Base-by-base conservation (phyloP, 768 basidiomycete genomes). In the Candolleomyces efflorescens region DNA sequence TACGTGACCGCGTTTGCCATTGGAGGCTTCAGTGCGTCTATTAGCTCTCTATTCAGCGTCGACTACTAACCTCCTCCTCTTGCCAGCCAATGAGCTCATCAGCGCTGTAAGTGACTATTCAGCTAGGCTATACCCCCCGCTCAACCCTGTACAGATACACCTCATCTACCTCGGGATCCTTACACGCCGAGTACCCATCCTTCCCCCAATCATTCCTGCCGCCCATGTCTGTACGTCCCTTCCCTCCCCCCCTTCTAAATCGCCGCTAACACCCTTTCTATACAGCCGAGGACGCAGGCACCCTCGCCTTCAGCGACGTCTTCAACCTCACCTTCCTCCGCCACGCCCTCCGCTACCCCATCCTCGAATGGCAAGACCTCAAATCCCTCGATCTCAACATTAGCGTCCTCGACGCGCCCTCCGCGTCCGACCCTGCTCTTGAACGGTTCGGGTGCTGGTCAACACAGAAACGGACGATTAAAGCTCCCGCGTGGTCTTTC, bases 291-390 rank as follows among this genome's bases (percentile, higher is more conserved):
- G n/a, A 53, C 51, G 51, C 51, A 9, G 27, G 27, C 9, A 18
- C 41, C 15, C 12, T 59, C 10, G 52, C 20, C 12, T 59, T 59
- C 32, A 17, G 37, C n/a, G 50, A 52, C n/a, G 51, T 54, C 37
- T 54, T 59, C 45, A 53, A 59, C 46, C 26, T 59, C 15, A 44
- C 52, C 5, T n/a, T 13, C 22, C 27, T 54, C 13, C 51, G 53
- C 15, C 3, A 27, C 20, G 41, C 41, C 15, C 32, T 54, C 27
- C 53, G 45, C 5, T 10, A 46, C 22, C 58, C 51, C 4, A 46
- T 59, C n/a, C 17, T 59, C 11, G 52, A 59, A 23, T 59, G 58
- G 58, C 23, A n/a, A 11, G 58, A 59, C 13, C 52, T 59, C 6
- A 59, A 59, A 1, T 39, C n/a, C 1, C n/a, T 37, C 32, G 22